These are phyloP conservation scores for Trichocladium uniseriatum DNA, from an alignment of 495 filamentous ascomycete species.

Conservation along the genomic window DNA sequence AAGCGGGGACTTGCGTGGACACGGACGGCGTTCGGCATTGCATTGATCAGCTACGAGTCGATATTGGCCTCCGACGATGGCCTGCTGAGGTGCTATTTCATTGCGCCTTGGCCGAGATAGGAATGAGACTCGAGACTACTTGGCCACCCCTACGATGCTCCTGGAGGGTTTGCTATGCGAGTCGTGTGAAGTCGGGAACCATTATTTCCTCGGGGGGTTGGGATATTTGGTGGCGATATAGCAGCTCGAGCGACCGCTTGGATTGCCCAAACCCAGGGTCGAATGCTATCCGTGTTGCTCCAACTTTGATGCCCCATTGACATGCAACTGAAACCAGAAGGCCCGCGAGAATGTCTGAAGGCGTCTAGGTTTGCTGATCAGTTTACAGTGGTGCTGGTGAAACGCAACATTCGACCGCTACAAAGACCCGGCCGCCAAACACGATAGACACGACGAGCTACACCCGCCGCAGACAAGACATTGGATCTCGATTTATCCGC, in stretches of 20 bases:
- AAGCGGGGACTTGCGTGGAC: constrained; percentile 25
- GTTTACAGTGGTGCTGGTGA: background rate
- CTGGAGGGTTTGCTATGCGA: constrained; percentile 8
- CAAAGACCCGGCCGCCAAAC: background rate
- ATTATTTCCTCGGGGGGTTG: constrained; percentile 2
- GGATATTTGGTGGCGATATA: constrained; percentile 9
- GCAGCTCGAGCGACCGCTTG: constrained; percentile 12
- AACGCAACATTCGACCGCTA: background rate
- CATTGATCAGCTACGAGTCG: constrained; percentile 28
- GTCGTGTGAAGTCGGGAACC: constrained; percentile 14
- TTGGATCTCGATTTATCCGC: too few relatives aligned
- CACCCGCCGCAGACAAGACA: too few relatives aligned
- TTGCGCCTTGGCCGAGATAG: constrained; percentile 23
- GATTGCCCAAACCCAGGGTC: constrained; percentile 7
- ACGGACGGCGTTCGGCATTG: constrained; percentile 33
- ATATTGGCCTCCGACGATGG: constrained; percentile 23
- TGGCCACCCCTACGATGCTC: constrained; percentile 17
- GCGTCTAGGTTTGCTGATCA: background rate
- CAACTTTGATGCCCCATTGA: background rate
- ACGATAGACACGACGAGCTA: too few relatives aligned
- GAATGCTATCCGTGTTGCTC: constrained; percentile 17
- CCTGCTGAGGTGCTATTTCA: constrained; percentile 17
- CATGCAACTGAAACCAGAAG: background rate
- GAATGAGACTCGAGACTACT: constrained; percentile 23
- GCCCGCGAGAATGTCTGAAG: background rate